Evolutionary conservation across 768 basidiomycete genomes (phyloP), one percentile per base, ranked within the genome.

Genomic region (Tylopilus rubrobrunneus): DNA sequence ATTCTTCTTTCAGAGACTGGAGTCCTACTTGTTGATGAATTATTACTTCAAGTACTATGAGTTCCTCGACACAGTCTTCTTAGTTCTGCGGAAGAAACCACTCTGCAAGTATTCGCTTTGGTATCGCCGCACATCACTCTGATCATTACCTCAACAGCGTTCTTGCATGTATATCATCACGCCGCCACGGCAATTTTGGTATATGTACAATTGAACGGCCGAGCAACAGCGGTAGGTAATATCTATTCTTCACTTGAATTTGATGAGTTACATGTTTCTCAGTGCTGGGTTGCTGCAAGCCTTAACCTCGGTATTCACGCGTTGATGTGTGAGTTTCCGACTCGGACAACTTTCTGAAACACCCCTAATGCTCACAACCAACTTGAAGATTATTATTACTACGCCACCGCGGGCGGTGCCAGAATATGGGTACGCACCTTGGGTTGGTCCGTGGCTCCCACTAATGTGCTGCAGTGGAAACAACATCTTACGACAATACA

Each of bases 91-190:
- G 84, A 98, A 98, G 82, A 98, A 98, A 73, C 92, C 90, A 8
- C 79, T 98, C 46, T 85, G 93, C 93, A 62, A 55, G 86, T 74
- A 12, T 33, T 11, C 33, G 12, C 36, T 27, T 53, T 29, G 12
- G n/a, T 15, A 12, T 17, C 21, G 31, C 23, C 51, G 39, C 14
- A 51, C 25, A 44, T 34, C n/a, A 14, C 45, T 45, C 56, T 44
- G 19, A 58, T 51, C 31, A 0, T 40, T n/a, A 15, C n/a, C 27
- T 43, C 11, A 29, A 34, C 31, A 93, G 93, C 88, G 57, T 88
- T 98, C 76, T 77, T 98, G 59, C 95, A 98, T 73, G 94, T 98
- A 56, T 97, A 95, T 78, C 95, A 97, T 71, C 95, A 98, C 74
- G 89, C 95, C 46, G 95, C 94, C 8, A 97, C 95, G 47, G 94